phyloP scores from a whole-genome alignment of 108 stramenopile genomes.

The Hondaea fermentalgiana region DNA sequence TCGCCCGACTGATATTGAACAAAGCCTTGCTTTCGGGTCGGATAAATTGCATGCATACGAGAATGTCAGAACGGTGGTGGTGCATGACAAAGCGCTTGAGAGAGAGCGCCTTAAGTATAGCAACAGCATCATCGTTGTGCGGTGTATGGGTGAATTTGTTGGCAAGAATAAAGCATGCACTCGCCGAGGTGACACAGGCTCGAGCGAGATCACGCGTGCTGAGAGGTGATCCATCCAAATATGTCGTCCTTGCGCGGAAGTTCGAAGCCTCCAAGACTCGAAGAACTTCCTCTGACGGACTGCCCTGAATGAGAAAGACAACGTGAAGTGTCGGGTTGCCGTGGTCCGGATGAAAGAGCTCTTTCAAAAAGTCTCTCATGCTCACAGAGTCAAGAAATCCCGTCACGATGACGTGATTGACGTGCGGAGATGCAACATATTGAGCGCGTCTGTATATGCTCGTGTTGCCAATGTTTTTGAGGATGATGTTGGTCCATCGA shows the following conservation, averaged over 20 bases:
- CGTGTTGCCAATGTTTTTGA: neutral
- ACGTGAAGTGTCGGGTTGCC: neutral
- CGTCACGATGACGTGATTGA: neutral
- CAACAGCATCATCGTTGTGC: neutral
- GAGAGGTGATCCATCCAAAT: constrained; percentile 8
- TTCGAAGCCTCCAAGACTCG: neutral
- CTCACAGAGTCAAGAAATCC: neutral
- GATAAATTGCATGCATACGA: constrained; percentile 17
- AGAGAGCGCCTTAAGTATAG: neutral
- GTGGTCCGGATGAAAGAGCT: constrained; percentile 23
- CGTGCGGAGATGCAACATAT: neutral
- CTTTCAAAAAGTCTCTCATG: neutral
- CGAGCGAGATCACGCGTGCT: neutral
- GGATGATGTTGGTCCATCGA: neutral
- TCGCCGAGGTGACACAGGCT: neutral
- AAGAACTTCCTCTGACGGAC: neutral
- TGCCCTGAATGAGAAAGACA: neutral
- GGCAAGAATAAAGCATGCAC: neutral
- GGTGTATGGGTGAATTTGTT: neutral
- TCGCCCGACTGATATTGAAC: neutral
- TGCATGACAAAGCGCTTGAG: neutral
- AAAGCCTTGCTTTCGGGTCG: constrained; percentile 11
- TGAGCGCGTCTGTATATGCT: neutral
- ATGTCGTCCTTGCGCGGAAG: neutral
- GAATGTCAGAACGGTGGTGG: neutral